Conservation (phyloP, 23 red algal species). For the Gracilaria gracilis region DNA sequence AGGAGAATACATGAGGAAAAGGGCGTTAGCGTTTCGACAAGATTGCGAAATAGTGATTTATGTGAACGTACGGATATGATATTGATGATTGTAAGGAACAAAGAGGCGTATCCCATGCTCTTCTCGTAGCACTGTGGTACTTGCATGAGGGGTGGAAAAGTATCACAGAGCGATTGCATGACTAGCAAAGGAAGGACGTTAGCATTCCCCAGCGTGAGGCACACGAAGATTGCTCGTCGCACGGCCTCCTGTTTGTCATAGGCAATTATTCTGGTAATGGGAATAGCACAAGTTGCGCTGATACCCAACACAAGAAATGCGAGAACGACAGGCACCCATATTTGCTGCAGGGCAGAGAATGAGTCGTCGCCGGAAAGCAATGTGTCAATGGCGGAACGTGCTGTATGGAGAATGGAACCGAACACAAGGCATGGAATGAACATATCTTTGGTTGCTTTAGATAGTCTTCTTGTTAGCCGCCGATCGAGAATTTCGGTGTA, state of each 20-base stretch:
- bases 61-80: slow-evolving; percentile 50
- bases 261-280: slow-evolving; percentile 31
- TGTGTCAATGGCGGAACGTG: slow-evolving; percentile 31
- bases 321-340: slow-evolving; percentile 46
- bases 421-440: slow-evolving; percentile 59
- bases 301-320: slow-evolving; percentile 33
- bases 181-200: slow-evolving; percentile 46
- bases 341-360: slow-evolving; percentile 19
- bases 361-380: neutral
- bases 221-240: slow-evolving; percentile 40
- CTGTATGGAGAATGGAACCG: slow-evolving; percentile 51
- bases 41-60: neutral
- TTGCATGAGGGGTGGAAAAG: slow-evolving; percentile 37
- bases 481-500: slow-evolving; percentile 1
- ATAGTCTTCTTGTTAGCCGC: slow-evolving; percentile 6
- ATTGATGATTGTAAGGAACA: slow-evolving; percentile 45
- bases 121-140: slow-evolving; percentile 30
- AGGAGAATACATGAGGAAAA: neutral
- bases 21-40: neutral
- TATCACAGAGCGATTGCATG: slow-evolving; percentile 56
- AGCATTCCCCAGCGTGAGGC: slow-evolving; percentile 49
- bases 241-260: slow-evolving; percentile 40
- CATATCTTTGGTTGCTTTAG: slow-evolving; percentile 28
- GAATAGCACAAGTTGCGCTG: neutral
- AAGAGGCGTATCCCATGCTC: slow-evolving; percentile 50